These are phyloP conservation scores for Adansonia digitata DNA, from an alignment of 345 rosid species.

Conservation along the genomic window DNA sequence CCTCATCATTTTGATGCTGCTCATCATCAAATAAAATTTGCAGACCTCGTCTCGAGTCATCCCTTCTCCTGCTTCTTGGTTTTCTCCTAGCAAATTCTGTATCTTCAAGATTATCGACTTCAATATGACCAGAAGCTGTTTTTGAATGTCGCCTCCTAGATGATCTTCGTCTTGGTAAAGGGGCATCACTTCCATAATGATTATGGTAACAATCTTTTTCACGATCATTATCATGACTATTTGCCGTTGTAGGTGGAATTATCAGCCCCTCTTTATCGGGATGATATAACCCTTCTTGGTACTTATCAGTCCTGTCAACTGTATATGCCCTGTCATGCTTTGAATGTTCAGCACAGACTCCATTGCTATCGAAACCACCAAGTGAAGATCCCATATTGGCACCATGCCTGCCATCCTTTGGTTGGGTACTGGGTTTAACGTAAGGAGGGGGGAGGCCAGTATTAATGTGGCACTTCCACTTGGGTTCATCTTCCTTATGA, in stretches of 20 bases:
- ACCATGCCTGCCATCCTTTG: constrained; percentile 31
- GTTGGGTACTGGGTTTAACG: constrained; percentile 43
- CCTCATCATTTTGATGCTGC: constrained; percentile 36
- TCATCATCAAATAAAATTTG: constrained; percentile 65
- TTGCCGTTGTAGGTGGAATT: constrained; percentile 19
- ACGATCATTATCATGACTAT: constrained; percentile 14
- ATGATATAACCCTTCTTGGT: constrained; percentile 22
- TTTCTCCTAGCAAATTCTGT: constrained; percentile 29
- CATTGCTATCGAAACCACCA: constrained; percentile 27
- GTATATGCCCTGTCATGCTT: constrained; percentile 16
- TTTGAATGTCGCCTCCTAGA: constrained; percentile 51
- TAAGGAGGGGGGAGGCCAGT: constrained; percentile 72
- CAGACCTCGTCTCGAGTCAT: constrained; percentile 56
- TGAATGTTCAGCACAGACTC: constrained; percentile 29
- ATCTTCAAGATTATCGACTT: constrained; percentile 31
- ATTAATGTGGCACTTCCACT: constrained; percentile 35
- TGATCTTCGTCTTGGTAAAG: constrained; percentile 53
- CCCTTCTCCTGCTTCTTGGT: constrained; percentile 60
- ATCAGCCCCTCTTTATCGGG: constrained; percentile 28
- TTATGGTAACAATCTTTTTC: constrained; percentile 18
- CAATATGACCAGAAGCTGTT: constrained; percentile 35
- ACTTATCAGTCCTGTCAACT: constrained; percentile 24
- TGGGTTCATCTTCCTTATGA: constrained; percentile 36
- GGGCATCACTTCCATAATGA: constrained; percentile 28
- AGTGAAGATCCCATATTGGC: constrained; percentile 26